Base-by-base conservation (phyloP, 2,329 filamentous ascomycete species). In the Diaporthe ilicicola region DNA sequence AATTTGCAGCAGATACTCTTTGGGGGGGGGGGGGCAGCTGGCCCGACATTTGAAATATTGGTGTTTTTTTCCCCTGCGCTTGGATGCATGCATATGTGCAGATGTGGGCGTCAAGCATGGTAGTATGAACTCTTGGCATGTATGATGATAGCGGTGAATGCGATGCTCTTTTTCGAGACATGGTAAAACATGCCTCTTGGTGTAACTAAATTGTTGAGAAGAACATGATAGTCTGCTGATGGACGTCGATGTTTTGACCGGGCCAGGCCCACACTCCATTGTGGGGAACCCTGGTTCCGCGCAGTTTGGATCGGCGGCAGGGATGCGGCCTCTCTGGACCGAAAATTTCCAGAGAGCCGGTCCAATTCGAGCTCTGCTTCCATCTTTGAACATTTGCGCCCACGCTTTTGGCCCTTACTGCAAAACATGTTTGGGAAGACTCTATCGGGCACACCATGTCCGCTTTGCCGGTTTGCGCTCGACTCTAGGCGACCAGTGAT, bases 351-450 rank as follows among this genome's bases (percentile, higher is more conserved):
- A 62, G 69, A 42, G 12, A 8, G 19, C 42, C 9, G 27, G 27
- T 59, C 39, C 9, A 56, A 9, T 50, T 37, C 37, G 17, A 29
- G 4, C 37, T 66, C 44, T 39, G 37, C 19, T 12, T 22, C 6
- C 12, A 27, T 46, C 51, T 48, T 50, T 56, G 7, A 2, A 19
- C 15, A 13, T 27, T 19, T 29, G 22, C 15, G 34, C 24, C 51
- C 32, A 54, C 34, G 32, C 34, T 48, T n/a, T 34, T 19, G 17
- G 39, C 51, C 61, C n/a, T 56, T 29, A 29, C 32, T 59, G 42
- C 29, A 54, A 54, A 67, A n/a, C 65, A 73, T 73, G 72, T 66
- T 69, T 46, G 48, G 70, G 19, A 70, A 61, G 48, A 17, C 55
- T 29, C 22, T 65, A 17, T 62, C 69, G 44, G 73, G 72, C 39